Evolutionary conservation across 164 flowering plant species (phyloP), one percentile per base, ranked within the genome.

Genomic region (Vitis cinerea): DNA sequence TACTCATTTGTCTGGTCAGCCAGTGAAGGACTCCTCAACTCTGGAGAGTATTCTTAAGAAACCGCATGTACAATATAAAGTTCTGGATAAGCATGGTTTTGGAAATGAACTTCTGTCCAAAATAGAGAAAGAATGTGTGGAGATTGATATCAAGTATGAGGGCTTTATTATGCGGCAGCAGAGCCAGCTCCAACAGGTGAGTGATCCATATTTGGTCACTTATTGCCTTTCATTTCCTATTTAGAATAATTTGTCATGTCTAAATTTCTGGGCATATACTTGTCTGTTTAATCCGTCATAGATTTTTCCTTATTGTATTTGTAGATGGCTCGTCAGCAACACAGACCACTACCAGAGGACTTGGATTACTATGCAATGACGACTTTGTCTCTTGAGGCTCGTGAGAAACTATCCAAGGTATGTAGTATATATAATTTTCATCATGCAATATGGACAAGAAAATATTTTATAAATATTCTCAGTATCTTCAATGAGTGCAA

Each of bases 361-460:
- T 79, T 95, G 71, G 96, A 95, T 85, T 95, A 90, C 71, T 50
- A 84, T 81, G 80, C 93, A 48, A 93, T 95, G 89, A 84, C 85
- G 71, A 92, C 89, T 31, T 83, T 95, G 69, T 95, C 87, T 12
- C 82, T 76, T 76, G 97, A 93, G 83, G 86, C 94, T 69, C 92
- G 98, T 69, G 99, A 95, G 74, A 95, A 95, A 70, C 89, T 95
- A 63, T 81, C 98, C 70, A 93, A 91, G 98, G 97, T 95, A 8
- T 67, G 70, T 68, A 44, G 10, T 4, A 19, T 14, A 52, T 23
- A 65, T 62, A 10, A 23, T 44, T 12, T 62, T 44, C 12, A 10
- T 67, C 2, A 67, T 31, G 49, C 17, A 9, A 15, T 29, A 10
- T 29, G 8, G 15, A 31, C 11, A 9, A 63, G 10, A 16, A 50